Conservation (phyloP, 225 moss, liverwort and hornwort genomes). For the Rhytidiadelphus loreus region DNA sequence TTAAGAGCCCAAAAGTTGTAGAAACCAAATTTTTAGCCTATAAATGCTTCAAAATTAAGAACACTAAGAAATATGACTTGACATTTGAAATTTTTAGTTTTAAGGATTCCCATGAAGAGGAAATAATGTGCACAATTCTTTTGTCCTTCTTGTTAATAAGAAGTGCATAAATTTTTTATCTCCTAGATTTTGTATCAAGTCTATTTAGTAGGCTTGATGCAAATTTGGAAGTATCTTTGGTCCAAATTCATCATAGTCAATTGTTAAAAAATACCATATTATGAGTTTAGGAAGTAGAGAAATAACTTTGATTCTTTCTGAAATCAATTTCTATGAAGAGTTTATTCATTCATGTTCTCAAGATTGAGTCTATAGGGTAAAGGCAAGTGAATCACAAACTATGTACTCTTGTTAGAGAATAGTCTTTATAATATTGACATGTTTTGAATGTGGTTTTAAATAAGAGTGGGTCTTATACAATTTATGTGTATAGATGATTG, state of each 20-base stretch:
- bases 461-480: background rate
- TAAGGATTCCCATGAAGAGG: accelerated
- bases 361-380: background rate
- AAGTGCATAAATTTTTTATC: background rate
- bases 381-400: background rate
- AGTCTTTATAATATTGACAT: background rate
- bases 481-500: background rate
- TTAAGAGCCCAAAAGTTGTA: background rate
- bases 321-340: background rate
- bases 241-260: background rate
- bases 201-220: background rate
- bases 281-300: background rate
- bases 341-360: background rate
- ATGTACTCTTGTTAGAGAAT: accelerated
- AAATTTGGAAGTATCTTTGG: background rate
- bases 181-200: background rate
- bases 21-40: background rate
- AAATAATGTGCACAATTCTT: background rate
- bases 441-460: background rate
- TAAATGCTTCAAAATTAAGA: background rate
- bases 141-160: background rate
- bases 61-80: background rate
- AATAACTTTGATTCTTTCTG: background rate
- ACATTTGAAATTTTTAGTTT: background rate
- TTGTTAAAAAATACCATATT: background rate